Conservation (phyloP, 208 protist genomes). For the Leishmania amazonensis region DNA sequence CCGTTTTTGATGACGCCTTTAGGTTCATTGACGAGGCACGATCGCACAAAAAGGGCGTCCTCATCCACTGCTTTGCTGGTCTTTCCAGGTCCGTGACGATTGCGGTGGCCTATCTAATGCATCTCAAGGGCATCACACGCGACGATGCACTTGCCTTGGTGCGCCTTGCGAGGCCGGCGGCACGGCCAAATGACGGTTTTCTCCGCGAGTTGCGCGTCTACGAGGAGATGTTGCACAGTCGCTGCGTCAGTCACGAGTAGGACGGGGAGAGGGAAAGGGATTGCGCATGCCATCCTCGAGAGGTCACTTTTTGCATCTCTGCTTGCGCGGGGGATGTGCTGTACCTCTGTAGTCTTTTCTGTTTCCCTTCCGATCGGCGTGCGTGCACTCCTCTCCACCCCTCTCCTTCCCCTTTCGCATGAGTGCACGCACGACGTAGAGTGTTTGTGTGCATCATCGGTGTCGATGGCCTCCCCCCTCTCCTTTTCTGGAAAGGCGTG, state of each 20-base stretch:
- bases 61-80: slow-evolving; percentile 92
- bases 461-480: background rate
- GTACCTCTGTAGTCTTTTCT: background rate
- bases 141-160: slow-evolving; percentile 76
- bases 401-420: background rate
- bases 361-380: background rate
- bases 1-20: slow-evolving; percentile 71
- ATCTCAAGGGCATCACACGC: slow-evolving; percentile 47
- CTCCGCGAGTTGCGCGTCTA: slow-evolving; percentile 45
- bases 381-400: background rate
- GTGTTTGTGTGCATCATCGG: background rate
- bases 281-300: no score
- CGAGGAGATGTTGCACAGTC: slow-evolving; percentile 32
- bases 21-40: slow-evolving; percentile 81
- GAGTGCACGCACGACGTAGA: background rate
- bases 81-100: slow-evolving; percentile 89
- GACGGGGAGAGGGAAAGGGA: background rate
- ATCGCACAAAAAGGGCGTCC: slow-evolving; percentile 55
- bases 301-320: background rate
- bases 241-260: slow-evolving; percentile 1
- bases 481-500: background rate
- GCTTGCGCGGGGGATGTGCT: background rate
- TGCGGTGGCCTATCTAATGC: slow-evolving; percentile 88
- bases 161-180: slow-evolving; percentile 60
- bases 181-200: slow-evolving; percentile 87